A percentile compares a stretch with the other conserved stretches of the same genome.
Conservation (phyloP, 2,329 filamentous ascomycete genomes). For the Xylariaceae sp. region DNA sequence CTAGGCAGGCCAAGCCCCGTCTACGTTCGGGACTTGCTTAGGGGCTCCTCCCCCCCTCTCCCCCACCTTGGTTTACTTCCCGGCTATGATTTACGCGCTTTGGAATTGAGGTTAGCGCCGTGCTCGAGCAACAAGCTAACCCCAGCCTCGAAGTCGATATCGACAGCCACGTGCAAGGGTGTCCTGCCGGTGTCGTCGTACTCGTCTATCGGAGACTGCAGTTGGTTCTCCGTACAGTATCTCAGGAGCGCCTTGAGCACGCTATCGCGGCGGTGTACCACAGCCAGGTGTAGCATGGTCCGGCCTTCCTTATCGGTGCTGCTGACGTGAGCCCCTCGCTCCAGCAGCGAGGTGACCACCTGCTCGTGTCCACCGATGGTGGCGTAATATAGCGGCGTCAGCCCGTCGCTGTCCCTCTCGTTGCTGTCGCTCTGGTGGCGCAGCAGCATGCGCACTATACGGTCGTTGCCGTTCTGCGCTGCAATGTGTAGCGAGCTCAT, state of each 20-base stretch:
- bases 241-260: constrained; percentile 7
- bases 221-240: neutral
- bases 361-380: constrained; percentile 17
- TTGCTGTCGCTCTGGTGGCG: constrained; percentile 20
- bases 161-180: neutral
- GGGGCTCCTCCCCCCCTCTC: too few relatives aligned
- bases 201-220: neutral
- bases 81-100: too few relatives aligned
- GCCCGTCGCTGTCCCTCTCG: constrained; percentile 22
- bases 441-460: constrained; percentile 19
- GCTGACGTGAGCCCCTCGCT: constrained; percentile 12
- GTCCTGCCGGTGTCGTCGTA: neutral
- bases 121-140: neutral
- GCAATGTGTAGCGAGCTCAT: constrained; percentile 25
- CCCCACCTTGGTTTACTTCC: too few relatives aligned
- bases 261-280: constrained; percentile 14
- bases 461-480: constrained; percentile 15
- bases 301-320: neutral
- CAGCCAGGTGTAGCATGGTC: constrained; percentile 20
- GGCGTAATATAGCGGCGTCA: constrained; percentile 22
- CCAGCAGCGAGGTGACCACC: constrained; percentile 12
- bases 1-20: too few relatives aligned
- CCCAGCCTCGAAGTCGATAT: neutral
- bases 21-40: too few relatives aligned
- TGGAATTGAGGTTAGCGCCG: neutral